Percentiles rank a stretch among this genome's conserved stretches.
Conservation (phyloP, 75 land plant species). For the Adiantum capillusveneris region DNA sequence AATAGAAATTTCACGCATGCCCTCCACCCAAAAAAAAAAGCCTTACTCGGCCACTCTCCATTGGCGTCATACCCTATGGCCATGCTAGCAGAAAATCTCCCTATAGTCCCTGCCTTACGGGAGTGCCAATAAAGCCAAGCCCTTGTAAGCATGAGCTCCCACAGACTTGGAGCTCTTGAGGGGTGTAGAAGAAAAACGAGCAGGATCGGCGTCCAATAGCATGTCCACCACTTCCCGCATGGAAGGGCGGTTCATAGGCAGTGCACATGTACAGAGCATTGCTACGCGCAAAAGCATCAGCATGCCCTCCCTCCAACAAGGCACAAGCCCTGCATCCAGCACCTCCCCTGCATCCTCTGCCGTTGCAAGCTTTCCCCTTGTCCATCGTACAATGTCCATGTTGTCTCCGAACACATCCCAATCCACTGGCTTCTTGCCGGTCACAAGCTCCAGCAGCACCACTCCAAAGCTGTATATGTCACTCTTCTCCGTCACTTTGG, state of each 20-base stretch:
- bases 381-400: slow-evolving; percentile 58
- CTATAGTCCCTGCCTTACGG: too few relatives aligned
- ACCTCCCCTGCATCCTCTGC: slow-evolving; percentile 24
- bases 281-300: slow-evolving; percentile 38
- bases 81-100: too few relatives aligned
- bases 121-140: too few relatives aligned
- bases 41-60: too few relatives aligned
- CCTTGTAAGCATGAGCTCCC: too few relatives aligned
- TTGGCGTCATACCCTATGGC: too few relatives aligned
- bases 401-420: slow-evolving; percentile 22
- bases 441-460: slow-evolving; percentile 60
- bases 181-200: too few relatives aligned
- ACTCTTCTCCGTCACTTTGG: slow-evolving; percentile 46
- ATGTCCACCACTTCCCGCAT: slow-evolving; percentile 48
- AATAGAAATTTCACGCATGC: too few relatives aligned
- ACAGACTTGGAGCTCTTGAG: too few relatives aligned
- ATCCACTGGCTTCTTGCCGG: slow-evolving; percentile 38
- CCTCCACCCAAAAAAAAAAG: too few relatives aligned
- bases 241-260: slow-evolving; percentile 48
- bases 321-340: slow-evolving; percentile 39
- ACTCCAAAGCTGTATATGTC: slow-evolving; percentile 67
- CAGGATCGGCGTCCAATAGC: slow-evolving; percentile 51
- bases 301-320: slow-evolving; percentile 31
- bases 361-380: slow-evolving; percentile 37
- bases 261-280: slow-evolving; percentile 51